Conservation (phyloP, 352 stramenopile genomes). For the Albugo candida region DNA sequence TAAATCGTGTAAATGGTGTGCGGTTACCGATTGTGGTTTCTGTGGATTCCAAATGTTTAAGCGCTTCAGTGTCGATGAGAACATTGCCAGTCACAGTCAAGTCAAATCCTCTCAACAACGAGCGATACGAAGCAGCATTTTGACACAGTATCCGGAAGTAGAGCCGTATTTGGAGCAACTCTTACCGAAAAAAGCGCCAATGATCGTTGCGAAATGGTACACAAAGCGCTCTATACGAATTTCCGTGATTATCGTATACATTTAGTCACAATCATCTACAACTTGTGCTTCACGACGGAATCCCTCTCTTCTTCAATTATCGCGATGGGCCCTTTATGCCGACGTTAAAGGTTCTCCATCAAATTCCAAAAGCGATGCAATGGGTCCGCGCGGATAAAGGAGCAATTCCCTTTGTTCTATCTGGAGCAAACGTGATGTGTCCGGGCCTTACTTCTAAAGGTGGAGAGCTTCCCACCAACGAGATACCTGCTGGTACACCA, state of each 20-base stretch:
- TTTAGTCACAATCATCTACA: slow-evolving; percentile 82
- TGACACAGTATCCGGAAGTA: slow-evolving; percentile 85
- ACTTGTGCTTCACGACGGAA: slow-evolving; percentile 72
- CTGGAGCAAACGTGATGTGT: slow-evolving; percentile 97
- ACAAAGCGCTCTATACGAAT: slow-evolving; percentile 10
- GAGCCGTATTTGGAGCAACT: slow-evolving; percentile 76
- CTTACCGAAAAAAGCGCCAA: slow-evolving; percentile 88
- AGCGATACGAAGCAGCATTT: slow-evolving; percentile 85
- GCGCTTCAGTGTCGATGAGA: slow-evolving; percentile 85
- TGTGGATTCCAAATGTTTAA: slow-evolving; percentile 76
- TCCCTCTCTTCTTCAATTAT: slow-evolving; percentile 93
- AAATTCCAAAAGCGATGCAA: slow-evolving; percentile 86
- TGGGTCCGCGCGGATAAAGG: slow-evolving; percentile 91
- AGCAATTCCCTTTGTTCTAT: slow-evolving; percentile 95
- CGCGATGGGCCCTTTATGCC: slow-evolving; percentile 94
- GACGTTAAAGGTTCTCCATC: slow-evolving; percentile 89
- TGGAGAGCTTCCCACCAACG: slow-evolving; percentile 76
- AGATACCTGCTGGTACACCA: slow-evolving; percentile 59
- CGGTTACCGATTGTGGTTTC: no score
- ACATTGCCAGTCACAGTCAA: slow-evolving; percentile 91
- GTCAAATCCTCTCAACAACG: slow-evolving; percentile 95
- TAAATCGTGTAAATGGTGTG: no score
- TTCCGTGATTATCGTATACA: not conserved
- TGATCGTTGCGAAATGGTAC: slow-evolving; percentile 82
- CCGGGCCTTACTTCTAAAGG: slow-evolving; percentile 91